Evolutionary conservation across 768 basidiomycete species (phyloP), one percentile per base, ranked within the genome.

Genomic region (Mycena olivaceomarginata): DNA sequence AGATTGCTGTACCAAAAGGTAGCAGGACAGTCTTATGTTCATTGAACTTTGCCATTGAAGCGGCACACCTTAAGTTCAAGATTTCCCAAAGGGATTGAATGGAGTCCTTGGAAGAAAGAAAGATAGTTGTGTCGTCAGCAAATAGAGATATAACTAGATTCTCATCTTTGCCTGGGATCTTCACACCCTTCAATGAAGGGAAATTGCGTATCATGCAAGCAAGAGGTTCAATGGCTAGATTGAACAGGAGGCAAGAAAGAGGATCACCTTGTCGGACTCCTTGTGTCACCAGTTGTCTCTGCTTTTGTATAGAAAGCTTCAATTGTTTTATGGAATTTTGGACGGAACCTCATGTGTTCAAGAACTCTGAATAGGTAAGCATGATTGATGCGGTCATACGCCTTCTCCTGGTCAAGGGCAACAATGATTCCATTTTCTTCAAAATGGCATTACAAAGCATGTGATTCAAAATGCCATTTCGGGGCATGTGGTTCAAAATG

Each of bases 261-360:
- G 43, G 43, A 43, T 43, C 43, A 6, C 43, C 43, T 43, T 43
- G 43, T 43, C 43, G 12, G 43, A 12, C 48, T 51, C 18, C 13
- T 51, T 15, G 48, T 7, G 43, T 43, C 43, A 43, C 43, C n/a
- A n/a, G n/a, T n/a, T n/a, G n/a, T n/a, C n/a, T n/a, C n/a, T n/a
- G n/a, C n/a, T n/a, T 56, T 22, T 2, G 53, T 56, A 13, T 56
- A 56, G 18, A 56, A 56, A 22, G 20, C 18, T 56, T 56, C n/a
- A 22, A 56, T 56, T 7, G 53, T 56, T 22, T n/a, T 56, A 7
- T 6, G n/a, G n/a, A 56, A 74, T 79, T 84, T 73, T 83, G 83
- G 3, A 82, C 40, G 62, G 8, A 63, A 60, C 1, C 57, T 10
- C 57, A 60, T 60, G 15, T 60, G 57, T 9, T 60, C 57, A 11